These are phyloP conservation scores for Miscanthus lutarioriparius DNA, from an alignment of 176 grass and related monocot genomes.

Conservation along the genomic window DNA sequence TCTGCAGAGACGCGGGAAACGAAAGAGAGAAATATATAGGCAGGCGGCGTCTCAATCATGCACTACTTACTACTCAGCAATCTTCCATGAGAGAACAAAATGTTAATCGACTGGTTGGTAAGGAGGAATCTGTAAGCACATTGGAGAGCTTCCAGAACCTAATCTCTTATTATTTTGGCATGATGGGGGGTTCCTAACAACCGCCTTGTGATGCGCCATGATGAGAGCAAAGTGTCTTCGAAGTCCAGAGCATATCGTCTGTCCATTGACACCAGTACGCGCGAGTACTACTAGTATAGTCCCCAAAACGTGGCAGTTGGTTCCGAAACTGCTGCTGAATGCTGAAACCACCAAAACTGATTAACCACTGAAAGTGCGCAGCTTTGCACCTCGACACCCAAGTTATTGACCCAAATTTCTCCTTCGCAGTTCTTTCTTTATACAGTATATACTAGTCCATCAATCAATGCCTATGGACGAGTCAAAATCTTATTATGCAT, in stretches of 20 bases:
- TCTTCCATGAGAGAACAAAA: constrained; percentile 7
- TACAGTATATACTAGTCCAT: neutral
- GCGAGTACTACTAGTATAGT: neutral
- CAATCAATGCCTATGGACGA: neutral
- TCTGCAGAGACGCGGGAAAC: neutral
- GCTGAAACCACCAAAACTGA: neutral
- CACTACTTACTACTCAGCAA: neutral
- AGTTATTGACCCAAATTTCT: neutral
- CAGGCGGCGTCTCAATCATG: neutral
- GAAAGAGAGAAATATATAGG: constrained; percentile 27
- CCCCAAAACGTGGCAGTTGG: neutral
- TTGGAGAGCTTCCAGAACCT: neutral
- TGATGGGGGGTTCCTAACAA: constrained; percentile 15
- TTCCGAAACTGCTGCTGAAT: neutral
- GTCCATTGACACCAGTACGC: neutral
- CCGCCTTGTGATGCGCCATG: constrained; percentile 14
- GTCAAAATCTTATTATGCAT: too few species aligned
- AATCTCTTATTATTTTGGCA: neutral
- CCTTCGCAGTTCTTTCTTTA: neutral
- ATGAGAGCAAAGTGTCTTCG: neutral
- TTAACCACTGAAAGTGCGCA: neutral
- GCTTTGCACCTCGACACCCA: neutral
- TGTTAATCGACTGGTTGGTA: neutral
- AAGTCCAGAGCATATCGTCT: constrained; percentile 28
- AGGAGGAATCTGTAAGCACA: neutral